Base-by-base conservation (phyloP, 2,329 filamentous ascomycete species). In the Taxawa tesnikishii region DNA sequence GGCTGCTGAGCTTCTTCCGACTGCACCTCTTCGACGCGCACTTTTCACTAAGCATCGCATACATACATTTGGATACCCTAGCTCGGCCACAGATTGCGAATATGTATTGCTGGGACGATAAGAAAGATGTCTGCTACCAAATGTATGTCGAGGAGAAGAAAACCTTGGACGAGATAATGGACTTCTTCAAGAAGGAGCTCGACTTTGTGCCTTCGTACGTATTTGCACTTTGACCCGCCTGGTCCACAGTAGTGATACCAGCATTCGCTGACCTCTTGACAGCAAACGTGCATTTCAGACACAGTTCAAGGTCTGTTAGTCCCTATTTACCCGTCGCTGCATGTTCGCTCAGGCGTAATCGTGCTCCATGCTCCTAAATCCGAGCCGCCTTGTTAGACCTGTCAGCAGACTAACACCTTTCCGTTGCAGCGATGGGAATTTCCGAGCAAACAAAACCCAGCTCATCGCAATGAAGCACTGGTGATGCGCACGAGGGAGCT, bases 61-160 rank as follows among this genome's bases (percentile, higher is more conserved):
- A n/a, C n/a, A n/a, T n/a, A n/a, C n/a, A n/a, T n/a, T n/a, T n/a
- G n/a, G n/a, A n/a, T n/a, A n/a, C n/a, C n/a, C n/a, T n/a, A n/a
- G n/a, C n/a, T n/a, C n/a, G n/a, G n/a, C n/a, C n/a, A n/a, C n/a
- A n/a, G n/a, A n/a, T n/a, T n/a, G n/a, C n/a, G n/a, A n/a, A n/a
- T n/a, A n/a, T 70, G 12, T 79, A 79, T 53, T 69, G 75, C 46
- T 79, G 75, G 75, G 70, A 74, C 33, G 73, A 72, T 37, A 79
- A 79, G 54, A 65, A 70, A 46, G 67, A 70, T 26, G 64, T 75
- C 42, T 78, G 73, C 58, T 75, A 71, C 53, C 70, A 73, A 43
- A 70, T 90, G 48, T 90, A 85, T 47, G 82, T 88, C 43, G 71
- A 76, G 37, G 79, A 90, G 58, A 74, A 74, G 44, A 78, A 71